A percentile compares a stretch with the other conserved stretches of the same genome.
These are phyloP conservation scores for Nakataea oryzae DNA, from an alignment of 2,329 filamentous ascomycete genomes.

Conservation along the genomic window DNA sequence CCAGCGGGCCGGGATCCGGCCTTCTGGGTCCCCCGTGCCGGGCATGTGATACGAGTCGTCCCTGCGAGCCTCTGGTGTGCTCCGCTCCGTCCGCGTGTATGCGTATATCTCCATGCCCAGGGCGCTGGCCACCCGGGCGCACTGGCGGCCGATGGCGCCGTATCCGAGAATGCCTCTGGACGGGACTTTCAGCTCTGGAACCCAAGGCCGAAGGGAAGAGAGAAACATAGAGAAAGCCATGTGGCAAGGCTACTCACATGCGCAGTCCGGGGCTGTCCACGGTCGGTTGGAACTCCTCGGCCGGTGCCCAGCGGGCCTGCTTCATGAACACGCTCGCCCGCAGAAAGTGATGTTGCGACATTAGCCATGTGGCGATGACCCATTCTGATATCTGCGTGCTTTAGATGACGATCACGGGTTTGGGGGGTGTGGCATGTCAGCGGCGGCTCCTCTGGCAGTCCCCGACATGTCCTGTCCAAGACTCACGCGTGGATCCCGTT, in stretches of 20 bases:
- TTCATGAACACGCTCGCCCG: conserved; percentile 34
- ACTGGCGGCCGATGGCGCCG: conserved; percentile 42
- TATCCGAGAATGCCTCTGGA: conserved; percentile 41
- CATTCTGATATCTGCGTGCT: conserved; percentile 49
- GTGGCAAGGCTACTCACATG: conserved; percentile 27
- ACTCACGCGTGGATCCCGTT: conserved; percentile 31
- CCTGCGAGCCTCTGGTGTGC: conserved; percentile 50
- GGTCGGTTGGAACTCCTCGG: conserved; percentile 24
- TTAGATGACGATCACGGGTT: background rate
- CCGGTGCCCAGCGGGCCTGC: conserved; percentile 29
- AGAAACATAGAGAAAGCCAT: no score
- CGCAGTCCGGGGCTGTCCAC: conserved; percentile 35
- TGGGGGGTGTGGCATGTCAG: background rate
- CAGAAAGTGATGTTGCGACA: conserved; percentile 28
- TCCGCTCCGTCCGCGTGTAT: conserved; percentile 61
- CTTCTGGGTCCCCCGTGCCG: conserved; percentile 47
- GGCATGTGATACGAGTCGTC: conserved; percentile 60
- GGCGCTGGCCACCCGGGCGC: conserved; percentile 46
- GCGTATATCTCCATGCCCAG: conserved; percentile 65
- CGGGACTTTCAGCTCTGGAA: background rate
- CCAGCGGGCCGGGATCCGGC: conserved; percentile 37
- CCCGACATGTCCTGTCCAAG: background rate
- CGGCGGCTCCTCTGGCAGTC: background rate
- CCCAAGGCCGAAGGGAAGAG: background rate
- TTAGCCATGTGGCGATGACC: conserved; percentile 40